Evolutionary conservation across 2,329 filamentous ascomycete species (phyloP), one percentile per base, ranked within the genome.

Genomic region (Venturia oleaginea): DNA sequence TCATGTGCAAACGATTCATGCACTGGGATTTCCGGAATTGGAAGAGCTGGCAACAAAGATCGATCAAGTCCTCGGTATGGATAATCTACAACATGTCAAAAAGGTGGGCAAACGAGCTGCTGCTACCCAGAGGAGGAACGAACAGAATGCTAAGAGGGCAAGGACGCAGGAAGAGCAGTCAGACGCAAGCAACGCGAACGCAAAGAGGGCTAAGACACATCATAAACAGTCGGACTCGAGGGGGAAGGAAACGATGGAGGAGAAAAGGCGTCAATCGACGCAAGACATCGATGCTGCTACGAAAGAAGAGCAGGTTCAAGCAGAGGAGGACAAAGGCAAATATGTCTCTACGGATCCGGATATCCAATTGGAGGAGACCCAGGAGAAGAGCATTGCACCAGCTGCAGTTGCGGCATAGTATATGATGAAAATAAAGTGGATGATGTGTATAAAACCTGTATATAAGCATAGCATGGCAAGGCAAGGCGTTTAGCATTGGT

Each of bases 1-100:
- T 69, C 96, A 97, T 71, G 78, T 77, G 10, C 86, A 89, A 62
- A 75, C 87, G 1, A 89, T 91, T 71, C 80, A 85, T 65, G 77
- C 82, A 1, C 76, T 97, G 37, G 84, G 81, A 0, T 80, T 90
- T 42, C 80, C 86, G 1, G 81, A 87, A 65, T 75, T 95, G 55
- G 70, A 85, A 24, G 82, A 85, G 38, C 76, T 79, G 66, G 92
- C 92, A 0, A 79, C 79, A 55, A 82, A 84, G 7, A 79, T 87
- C 4, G 92, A 97, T 71, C 73, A 80, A 63, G 78, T 81, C 38
- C 76, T 91, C 17, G 84, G 83, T 11, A 42, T 65, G 43, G 24
- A 63, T 8, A 46, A 55, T 30, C 15, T 42, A 42, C 46, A 34
- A 34, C 30, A 54, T 30, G 51, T 63, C 13, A 63, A 46, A 37